Conservation (phyloP, 805 yeast genomes). For the Candida nitratophila region DNA sequence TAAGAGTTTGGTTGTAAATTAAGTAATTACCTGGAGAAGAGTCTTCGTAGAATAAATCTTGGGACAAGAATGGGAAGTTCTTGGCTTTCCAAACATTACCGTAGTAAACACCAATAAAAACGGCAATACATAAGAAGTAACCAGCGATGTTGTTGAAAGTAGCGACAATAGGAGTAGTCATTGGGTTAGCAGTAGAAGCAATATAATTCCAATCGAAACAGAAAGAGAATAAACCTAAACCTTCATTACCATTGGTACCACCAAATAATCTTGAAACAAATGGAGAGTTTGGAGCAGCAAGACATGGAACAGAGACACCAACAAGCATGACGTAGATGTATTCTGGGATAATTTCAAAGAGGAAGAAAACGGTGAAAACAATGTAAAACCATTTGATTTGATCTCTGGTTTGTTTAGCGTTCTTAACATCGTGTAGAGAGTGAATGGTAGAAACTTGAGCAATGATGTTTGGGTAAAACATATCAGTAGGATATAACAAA, state of each 20-base stretch:
- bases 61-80: conserved; percentile 28
- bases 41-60: conserved; percentile 20
- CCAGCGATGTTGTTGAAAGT: conserved; percentile 23
- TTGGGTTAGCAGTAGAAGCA: conserved; percentile 21
- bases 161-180: conserved; percentile 22
- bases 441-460: conserved; percentile 22
- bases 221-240: conserved; percentile 21
- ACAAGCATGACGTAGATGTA: conserved; percentile 23
- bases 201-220: conserved; percentile 28
- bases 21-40: conserved; percentile 15
- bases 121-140: conserved; percentile 20
- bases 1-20: conserved; percentile 24
- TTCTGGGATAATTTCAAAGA: conserved; percentile 26
- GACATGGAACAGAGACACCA: conserved; percentile 24
- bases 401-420: conserved; percentile 9
- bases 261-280: conserved; percentile 25
- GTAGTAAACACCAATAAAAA: conserved; percentile 24
- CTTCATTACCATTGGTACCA: conserved; percentile 27
- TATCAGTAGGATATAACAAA: conserved; percentile 16
- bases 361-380: conserved; percentile 17
- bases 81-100: conserved; percentile 27
- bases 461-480: conserved; percentile 35
- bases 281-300: conserved; percentile 20
- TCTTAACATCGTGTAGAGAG: conserved; percentile 17
- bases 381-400: conserved; percentile 18